Base-by-base conservation (phyloP, 2,329 filamentous ascomycete species). In the Xenoacremonium recifei region DNA sequence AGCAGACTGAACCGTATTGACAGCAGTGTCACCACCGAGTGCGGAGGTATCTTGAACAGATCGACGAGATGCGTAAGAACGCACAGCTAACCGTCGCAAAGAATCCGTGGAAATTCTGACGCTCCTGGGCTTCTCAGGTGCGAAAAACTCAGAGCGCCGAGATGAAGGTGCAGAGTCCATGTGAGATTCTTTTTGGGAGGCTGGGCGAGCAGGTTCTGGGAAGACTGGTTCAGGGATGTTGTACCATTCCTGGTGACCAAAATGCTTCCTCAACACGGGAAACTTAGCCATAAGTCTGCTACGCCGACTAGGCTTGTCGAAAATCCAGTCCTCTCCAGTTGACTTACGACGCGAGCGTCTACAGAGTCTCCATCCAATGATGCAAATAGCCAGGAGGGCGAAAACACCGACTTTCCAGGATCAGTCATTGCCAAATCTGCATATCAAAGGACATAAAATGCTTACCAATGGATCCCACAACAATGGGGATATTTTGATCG, bases 231-330 rank as follows among this genome's bases (percentile, higher is more conserved):
- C n/a, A n/a, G n/a, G 54, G 17, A 68, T 55, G 15, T 59, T 63
- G 36, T 60, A 54, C 65, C 64, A 68, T 39, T 55, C 51, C n/a
- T 55, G 54, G 18, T 61, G 59, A 2, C 60, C 58, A 15, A 69
- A 45, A 18, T 52, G 53, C 5, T 56, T 57, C 42, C 64, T 58
- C 15, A 71, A 44, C 36, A 69, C 65, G 1, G 70, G 65, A 0
- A 72, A 46, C 29, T 59, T 65, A 37, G 56, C 55, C 5, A 60
- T 45, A 5, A 67, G 19, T 3, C 57, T 47, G 13, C 51, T 47
- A 15, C 48, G 44, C 16, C 57, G 54, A 12, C 49, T 49, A 7
- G 54, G 55, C 21, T 52, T 52, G 15, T 47, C 38, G 20, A 55
- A 57, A 10, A 39, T 40, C 40, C 51, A 44, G 17, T 50, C 51